Evolutionary conservation across 495 filamentous ascomycete genomes (phyloP), one percentile per base, ranked within the genome.

Genomic region (Letharia columbiana): DNA sequence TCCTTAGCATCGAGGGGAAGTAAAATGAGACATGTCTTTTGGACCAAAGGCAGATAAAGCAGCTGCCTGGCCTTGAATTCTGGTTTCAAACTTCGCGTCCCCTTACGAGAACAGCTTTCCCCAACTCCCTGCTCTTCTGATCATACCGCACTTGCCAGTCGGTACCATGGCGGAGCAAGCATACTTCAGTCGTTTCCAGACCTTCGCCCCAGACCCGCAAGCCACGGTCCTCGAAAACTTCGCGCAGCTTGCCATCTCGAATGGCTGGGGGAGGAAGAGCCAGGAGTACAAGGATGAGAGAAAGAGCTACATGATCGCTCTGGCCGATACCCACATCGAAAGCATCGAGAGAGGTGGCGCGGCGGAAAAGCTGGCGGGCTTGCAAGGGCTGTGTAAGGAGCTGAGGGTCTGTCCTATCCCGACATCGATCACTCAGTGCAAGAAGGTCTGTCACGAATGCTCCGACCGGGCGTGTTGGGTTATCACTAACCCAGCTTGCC

Each of bases 341-440:
- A 62, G 20, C 10, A 66, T 61, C 10, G 58, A 71, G 0, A 5
- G 13, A 8, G 28, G 54, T 23, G 33, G 60, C 17, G 28, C 50
- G 50, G 28, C 23, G 50, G 40, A 44, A 18, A 62, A 56, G 5
- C 66, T 79, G 18, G 62, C 65, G 23, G 67, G 60, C 0, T 77
- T 73, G 75, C 72, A 75, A 39, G 41, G 52, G 1, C 50, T 79
- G 18, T 78, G 77, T 61, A 45, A 41, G 5, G 76, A 80, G 42
- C 50, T 82, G 6, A 71, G 71, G 0, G 40, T 81, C 2, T 18
- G 58, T 2, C 68, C 60, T 1, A 66, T 72, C 13, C 63, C 71
- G 28, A 44, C 11, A 6, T 78, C 77, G 0, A 75, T 81, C 35
- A 75, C 45, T 0, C 50, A 79, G 70, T 81, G 80, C 65, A 76